Evolutionary conservation across 192 early-diverging fungal genomes (phyloP).

Genomic region (Helicostylum pulchrum): DNA sequence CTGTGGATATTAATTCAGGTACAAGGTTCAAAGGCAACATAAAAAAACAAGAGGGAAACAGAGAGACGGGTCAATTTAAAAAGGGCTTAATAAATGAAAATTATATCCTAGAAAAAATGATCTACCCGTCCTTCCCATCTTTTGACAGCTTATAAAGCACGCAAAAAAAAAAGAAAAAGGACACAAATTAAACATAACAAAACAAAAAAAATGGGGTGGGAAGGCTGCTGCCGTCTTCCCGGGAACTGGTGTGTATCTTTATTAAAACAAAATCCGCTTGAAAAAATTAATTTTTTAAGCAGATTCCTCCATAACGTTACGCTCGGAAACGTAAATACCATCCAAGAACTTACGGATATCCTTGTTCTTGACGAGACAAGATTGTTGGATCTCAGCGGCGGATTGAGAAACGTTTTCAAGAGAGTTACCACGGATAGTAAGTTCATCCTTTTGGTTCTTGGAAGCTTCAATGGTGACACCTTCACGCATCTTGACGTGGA

Average conservation of each 20-base stretch:
- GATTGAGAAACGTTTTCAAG: slow-evolving; percentile 93
- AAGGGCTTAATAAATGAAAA: too few relatives aligned
- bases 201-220: slow-evolving; percentile 33
- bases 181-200: slow-evolving; percentile 8
- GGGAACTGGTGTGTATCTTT: slow-evolving; percentile 33
- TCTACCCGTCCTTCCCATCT: too few relatives aligned
- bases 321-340: slow-evolving; percentile 45
- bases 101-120: too few relatives aligned
- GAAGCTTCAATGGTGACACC: slow-evolving; percentile 81
- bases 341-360: slow-evolving; percentile 94
- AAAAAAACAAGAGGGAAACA: too few relatives aligned
- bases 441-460: slow-evolving; percentile 89
- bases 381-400: slow-evolving; percentile 94
- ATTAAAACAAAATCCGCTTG: slow-evolving; percentile 13
- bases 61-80: too few relatives aligned
- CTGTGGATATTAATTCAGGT: too few relatives aligned
- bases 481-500: slow-evolving; percentile 82
- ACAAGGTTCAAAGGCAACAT: too few relatives aligned
- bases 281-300: slow-evolving; percentile 7
- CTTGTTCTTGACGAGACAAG: slow-evolving; percentile 93
- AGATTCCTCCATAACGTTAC: slow-evolving; percentile 37
- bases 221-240: slow-evolving; percentile 34
- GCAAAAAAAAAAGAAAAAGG: background rate
- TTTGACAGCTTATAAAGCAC: too few relatives aligned
- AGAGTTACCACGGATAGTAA: slow-evolving; percentile 90